Evolutionary conservation across 768 basidiomycete species (phyloP), one percentile per base, ranked within the genome.

Genomic region (Inosperma sp.): DNA sequence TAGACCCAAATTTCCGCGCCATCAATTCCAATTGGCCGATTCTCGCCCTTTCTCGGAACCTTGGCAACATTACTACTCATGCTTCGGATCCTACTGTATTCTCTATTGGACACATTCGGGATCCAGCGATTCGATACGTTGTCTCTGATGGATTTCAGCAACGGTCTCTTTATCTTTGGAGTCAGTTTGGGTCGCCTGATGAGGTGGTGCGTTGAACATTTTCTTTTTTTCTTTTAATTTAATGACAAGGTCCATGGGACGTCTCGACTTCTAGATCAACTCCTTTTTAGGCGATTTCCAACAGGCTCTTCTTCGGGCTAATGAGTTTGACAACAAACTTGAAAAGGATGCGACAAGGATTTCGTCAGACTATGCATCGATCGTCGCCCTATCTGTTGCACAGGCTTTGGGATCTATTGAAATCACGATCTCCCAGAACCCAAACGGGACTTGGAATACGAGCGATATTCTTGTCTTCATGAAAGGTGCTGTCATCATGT

Each of bases 1-100:
- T 71, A 35, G 81, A 83, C 59, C 77, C 74, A 13, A 69, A 70
- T 51, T 84, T 82, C 70, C 77, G 83, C 13, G 74, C 79, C 4
- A 72, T 83, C 31, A 66, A 66, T 14, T 65, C 82, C 58, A 66
- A 74, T 52, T 83, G 81, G 82, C 76, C 82, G 13, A 81, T 84
- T 7, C 84, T 85, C 56, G 82, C 71, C 7, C 71, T 83, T 42
- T 73, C 81, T 19, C 77, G 77, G 23, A 72, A 84, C 59, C 74
- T 84, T 31, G 82, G 81, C 3, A 68, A 63, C 3, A 65, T 84
- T 42, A 65, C 60, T 17, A 57, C 58, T 7, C 53, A 68, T 5
- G 66, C 71, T 13, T 53, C 61, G n/a, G n/a, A n/a, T 3, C 66
- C 74, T 4, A 67, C 72, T 4, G 65, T 79, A 5, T 75, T 73